Evolutionary conservation across 1,284 basidiomycete genomes (phyloP), one percentile per base, ranked within the genome.

Genomic region (Ustilago hordei): DNA sequence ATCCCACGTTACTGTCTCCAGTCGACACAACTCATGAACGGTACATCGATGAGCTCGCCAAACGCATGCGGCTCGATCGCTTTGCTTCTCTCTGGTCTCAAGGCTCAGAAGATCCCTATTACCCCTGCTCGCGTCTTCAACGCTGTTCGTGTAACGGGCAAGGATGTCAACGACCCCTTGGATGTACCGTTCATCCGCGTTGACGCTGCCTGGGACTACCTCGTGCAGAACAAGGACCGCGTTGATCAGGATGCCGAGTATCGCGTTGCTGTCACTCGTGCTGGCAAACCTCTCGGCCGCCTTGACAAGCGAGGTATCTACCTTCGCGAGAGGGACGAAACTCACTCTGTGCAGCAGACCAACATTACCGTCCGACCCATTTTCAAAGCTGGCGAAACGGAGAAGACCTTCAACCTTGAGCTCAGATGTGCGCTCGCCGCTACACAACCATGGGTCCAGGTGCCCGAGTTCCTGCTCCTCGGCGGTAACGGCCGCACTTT

Each of bases 1-100:
- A 86, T 87, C 47, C 85, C 85, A 11, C 77, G 79, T 57, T 87
- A 87, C 74, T 84, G 82, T 59, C 79, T 86, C 32, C 82, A 85
- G 62, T 80, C 78, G 23, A 83, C 80, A 11, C 81, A 85, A 74
- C 78, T 87, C 54, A 83, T 82, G 80, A 86, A 87, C 66, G 86
- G 86, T 41, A 87, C 86, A 5, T 85, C 83, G 36, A 87, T 87
- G 86, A 81, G 83, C 63, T 80, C 78, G 19, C 86, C 86, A 19
- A 85, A 82, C 55, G 85, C 86, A 9, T 83, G 82, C 50, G 86
- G 86, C 12, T 74, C 72, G 45, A 76, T 87, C 19, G 83, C 85
- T 1, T 69, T 86, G 35, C 79, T 86, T 13, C 68, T 87, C 23
- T 84, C 84, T 8, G 86, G 80, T 11, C 66, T 86, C 68, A 86